Evolutionary conservation across 176 grass and related monocot genomes (phyloP).

Genomic region (Dendrocalamus sinicus): DNA sequence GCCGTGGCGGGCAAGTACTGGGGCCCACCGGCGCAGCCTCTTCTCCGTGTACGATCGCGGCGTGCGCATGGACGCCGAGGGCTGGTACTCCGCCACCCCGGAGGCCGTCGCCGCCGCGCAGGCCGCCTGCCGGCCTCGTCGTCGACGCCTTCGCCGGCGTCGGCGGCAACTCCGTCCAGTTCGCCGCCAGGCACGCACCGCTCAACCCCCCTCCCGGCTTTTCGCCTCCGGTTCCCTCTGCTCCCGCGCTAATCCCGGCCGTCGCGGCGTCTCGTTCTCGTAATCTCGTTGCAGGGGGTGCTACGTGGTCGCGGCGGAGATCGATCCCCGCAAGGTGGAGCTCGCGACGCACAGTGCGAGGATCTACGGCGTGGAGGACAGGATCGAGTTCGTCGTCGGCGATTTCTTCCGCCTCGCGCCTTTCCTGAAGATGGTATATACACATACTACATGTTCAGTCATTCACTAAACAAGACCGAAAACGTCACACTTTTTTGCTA

Average conservation of each 20-base stretch:
- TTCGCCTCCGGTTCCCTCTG: neutral
- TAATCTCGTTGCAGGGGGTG: constrained; percentile 57
- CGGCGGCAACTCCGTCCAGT: constrained; percentile 79
- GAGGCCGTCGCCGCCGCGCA: constrained; percentile 66
- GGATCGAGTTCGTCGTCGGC: constrained; percentile 65
- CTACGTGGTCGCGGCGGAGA: constrained; percentile 66
- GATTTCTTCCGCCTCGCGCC: constrained; percentile 70
- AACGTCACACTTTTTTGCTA: neutral
- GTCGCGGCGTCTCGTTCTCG: neutral
- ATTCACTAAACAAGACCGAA: neutral
- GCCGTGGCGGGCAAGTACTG: constrained; percentile 59
- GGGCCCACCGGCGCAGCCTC: constrained; percentile 54
- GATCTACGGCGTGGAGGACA: constrained; percentile 71
- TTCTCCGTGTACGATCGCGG: constrained; percentile 73
- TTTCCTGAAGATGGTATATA: constrained; percentile 47
- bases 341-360: constrained; percentile 61
- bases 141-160: constrained; percentile 67
- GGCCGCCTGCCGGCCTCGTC: constrained; percentile 59
- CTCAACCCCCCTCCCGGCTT: neutral
- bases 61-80: constrained; percentile 74
- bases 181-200: constrained; percentile 53
- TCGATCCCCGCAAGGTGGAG: constrained; percentile 62
- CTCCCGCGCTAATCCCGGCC: neutral
- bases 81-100: constrained; percentile 74
- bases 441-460: neutral